Evolutionary conservation across 306 rosid species (phyloP), one percentile per base, ranked within the genome.

Genomic region (Lathyrus sativus): DNA sequence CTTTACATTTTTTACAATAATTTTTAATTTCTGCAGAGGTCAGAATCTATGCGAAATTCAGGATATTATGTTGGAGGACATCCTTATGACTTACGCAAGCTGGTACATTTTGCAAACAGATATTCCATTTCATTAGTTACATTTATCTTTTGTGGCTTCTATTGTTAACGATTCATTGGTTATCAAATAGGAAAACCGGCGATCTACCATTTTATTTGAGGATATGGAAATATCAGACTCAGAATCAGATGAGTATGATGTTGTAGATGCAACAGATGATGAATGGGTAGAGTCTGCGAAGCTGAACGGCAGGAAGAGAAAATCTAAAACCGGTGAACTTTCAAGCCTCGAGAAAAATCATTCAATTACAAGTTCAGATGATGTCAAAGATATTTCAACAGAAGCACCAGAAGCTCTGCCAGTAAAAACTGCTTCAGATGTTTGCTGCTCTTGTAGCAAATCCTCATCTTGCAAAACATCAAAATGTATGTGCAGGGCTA

Each of bases 401-500:
- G 89, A 83, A 31, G 87, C 45, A 46, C 19, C 45, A 60, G 50
- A 18, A 43, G 74, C 22, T 38, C 67, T 67, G 59, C 58, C 68
- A n/a, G 74, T 31, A 41, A 75, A 81, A 63, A 65, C 31, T 58
- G 79, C 62, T 37, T 38, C 74, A 15, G 76, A 61, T 31, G 57
- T 38, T n/a, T 90, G 99, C 84, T 93, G 99, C 81, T 79, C 89
- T 44, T 93, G 99, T 61, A 88, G 87, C 38, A 93, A 22, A 73
- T 5, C 2, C 17, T 93, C 97, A 2, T 81, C 80, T 3, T 93
- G 99, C 87, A 93, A 90, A 79, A 93, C 97, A 56, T 66, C 33
- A 0, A 93, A 90, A 80, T 93, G 99, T 63, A 63, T 75, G 31
- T 93, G 99, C 44, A 87, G 75, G 50, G 72, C 86, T 24, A 4